Base-by-base conservation (phyloP, 169 alveolate species). In the Eimeria praecox region DNA sequence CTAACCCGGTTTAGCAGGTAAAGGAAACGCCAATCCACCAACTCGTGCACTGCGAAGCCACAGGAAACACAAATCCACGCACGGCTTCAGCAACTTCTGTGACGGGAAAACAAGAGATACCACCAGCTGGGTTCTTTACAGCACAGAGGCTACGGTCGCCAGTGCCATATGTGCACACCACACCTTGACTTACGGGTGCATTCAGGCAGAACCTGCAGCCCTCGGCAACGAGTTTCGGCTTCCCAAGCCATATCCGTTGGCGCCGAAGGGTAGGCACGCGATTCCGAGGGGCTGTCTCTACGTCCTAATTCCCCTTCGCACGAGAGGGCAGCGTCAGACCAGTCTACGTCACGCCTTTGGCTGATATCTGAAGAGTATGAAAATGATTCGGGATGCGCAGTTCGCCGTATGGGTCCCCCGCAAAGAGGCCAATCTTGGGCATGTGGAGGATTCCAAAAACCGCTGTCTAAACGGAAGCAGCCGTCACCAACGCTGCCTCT, bases 1-100 rank as follows among this genome's bases (percentile, higher is more conserved):
- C 94, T 87, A 33, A 64, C 83, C 33, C 83, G 94, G 64, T 87
- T 62, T 1, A 87, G 83, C 85, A 87, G 94, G 54, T 64, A 87
- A 27, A 87, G 52, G 71, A 87, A 87, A 30, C 94, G 94, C 94
- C 94, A 87, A 69, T 87, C 94, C 83, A 87, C 94, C 82, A 62
- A 64, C 66, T 87, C 94, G 78, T 87, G 78, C 59, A 87, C 94
- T 87, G 82, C 94, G 27, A 22, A 46, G 22, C 16, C 64, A 87
- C 82, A 86, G 24, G 30, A 20, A 62, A 33, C n/a, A 62, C 33
- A 27, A 42, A 62, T 33, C n/a, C 64, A 78, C 24, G 69, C 88
- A 78, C 22, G 46, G 12, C 66, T 78, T 42, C 46, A 78, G 88
- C 83, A 10, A 44, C 64, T 78, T 1, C 66, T n/a, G n/a, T 0